Evolutionary conservation across 2,329 filamentous ascomycete genomes (phyloP), one percentile per base, ranked within the genome.

Genomic region (Aspergillus spinulosporus): DNA sequence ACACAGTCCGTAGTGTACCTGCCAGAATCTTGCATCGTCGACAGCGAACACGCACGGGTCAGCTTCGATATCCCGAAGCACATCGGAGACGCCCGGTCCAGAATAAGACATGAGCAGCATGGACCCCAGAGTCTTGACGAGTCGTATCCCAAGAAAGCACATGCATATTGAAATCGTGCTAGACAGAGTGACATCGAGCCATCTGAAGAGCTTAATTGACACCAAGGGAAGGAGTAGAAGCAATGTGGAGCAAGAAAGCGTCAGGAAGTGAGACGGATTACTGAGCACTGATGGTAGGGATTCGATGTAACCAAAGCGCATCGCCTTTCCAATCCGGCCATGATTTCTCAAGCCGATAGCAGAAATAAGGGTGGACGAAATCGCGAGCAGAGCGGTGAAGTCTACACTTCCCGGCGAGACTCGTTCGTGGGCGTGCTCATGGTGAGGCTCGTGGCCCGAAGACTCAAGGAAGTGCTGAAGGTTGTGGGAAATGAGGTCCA

Each of bases 41-140:
- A 99, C 86, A 1, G 83, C 82, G 44, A 83, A 83, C 28, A 97
- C 86, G 54, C 83, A 82, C 1, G 89, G 85, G 66, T 97, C 92
- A 1, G 86, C 82, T 71, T 92, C 88, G 50, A 99, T 92, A 71
- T 96, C 91, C 54, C 84, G 84, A 66, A 97, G 80, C n/a, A 96
- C 87, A 21, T 88, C 86, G 3, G 84, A 81, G 1, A 94, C 86
- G 3, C 84, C 80, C 26, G 73, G 72, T 9, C 80, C 76, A 9
- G 75, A 78, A 71, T 95, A 97, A 3, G 89, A 93, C 93, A 99
- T 97, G 57, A 99, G 83, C 32, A 99, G 83, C 90, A 99, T 97
- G 29, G 92, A 85, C 1, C 92, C 94, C 64, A 99, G 85, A 0
- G 89, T 89, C 52, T 90, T 86, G 15, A 92, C 92, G 9, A 97